Base-by-base conservation (phyloP, 2,329 filamentous ascomycete species). In the Zasmidium angulare region DNA sequence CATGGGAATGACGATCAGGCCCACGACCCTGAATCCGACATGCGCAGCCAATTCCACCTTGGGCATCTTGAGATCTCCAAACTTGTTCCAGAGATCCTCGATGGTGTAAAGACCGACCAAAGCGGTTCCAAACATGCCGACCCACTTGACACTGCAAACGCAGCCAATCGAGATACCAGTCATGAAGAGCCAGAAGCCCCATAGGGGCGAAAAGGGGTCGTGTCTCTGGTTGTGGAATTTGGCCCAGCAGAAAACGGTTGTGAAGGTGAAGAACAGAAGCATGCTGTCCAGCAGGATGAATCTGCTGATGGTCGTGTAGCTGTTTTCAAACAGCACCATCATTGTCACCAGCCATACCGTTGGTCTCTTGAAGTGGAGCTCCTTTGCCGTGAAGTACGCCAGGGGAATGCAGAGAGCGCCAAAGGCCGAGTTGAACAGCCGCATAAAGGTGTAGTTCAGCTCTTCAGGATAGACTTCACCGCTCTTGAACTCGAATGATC, bases 271-370 rank as follows among this genome's bases (percentile, higher is more conserved):
- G 80, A 93, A 98, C 43, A 99, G 85, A 53, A 99, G 85, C 95
- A 99, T 99, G 0, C 95, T 98, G 77, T 99, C 95, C 70, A 99
- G 87, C 22, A 99, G 87, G 70, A 99, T 98, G 75, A 99, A 99
- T 62, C 95, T 87, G 78, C 93, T 97, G 77, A 99, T 99, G 29
- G 96, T 98, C 51, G 95, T 96, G 80, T 98, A 99, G 53, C 95
- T 98, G 82, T 99, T 99, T 77, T 99, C 95, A 81, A 92, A 99
- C 46, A 99, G 86, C 48, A 99, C 93, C 91, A 97, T 97, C 69
- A 98, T 81, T 20, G 93, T 95, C 59, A 98, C 88, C 58, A 99
- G 83, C 95, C 95, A 99, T 67, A 97, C 91, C 52, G 93, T 89
- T 46, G 91, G 88, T 66, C 89, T 87, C 73, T 86, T 88, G 73